Base-by-base conservation (phyloP, 495 filamentous ascomycete genomes). In the Lentithecium fluviatile region DNA sequence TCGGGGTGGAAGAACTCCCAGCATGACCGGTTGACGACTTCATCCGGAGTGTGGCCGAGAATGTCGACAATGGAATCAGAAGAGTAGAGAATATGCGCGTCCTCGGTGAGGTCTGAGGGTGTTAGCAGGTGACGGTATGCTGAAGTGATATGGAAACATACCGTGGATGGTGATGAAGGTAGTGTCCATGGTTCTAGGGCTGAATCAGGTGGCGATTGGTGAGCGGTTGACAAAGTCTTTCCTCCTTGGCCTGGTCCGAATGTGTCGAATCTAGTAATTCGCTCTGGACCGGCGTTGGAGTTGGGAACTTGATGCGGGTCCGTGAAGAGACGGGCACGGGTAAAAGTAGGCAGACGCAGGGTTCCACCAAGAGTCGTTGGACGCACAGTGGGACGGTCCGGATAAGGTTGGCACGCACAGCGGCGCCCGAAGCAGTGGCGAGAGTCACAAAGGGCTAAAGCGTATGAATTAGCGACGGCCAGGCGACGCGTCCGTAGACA, bases 141-240 rank as follows among this genome's bases (percentile, higher is more conserved):
- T 45, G 23, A 55, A 23, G n/a, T 45, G 43, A 32, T 34, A 43
- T 43, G 40, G 4, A 3, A 47, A 54, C 86, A 76, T 74, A 85
- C 91, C 90, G 74, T 95, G 90, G 65, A 95, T 95, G 62, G 90
- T 90, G 77, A 95, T 95, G 77, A 95, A 95, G 43, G 90, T 95
- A 64, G 88, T 89, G 75, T 94, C 90, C 90, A 66, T 66, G 42
- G 40, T 53, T 61, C 36, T 34, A n/a, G 4, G 49, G 24, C 36
- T 25, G 25, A 15, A 6, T 40, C 17, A 10, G 29, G 13, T 25
- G 49, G 32, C 25, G 26, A 25, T 26, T 17, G 52, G 20, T 52
- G 37, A 43, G 36, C 19, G n/a, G 4, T 3, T 10, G 29, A 32
- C 10, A 32, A 4, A 10, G 23, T 17, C 42, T 25, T 37, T 13